Percentiles rank a stretch among this genome's conserved stretches.
Evolutionary conservation across 805 yeast species (phyloP).

Genomic region (Nakazawaea siamensis): DNA sequence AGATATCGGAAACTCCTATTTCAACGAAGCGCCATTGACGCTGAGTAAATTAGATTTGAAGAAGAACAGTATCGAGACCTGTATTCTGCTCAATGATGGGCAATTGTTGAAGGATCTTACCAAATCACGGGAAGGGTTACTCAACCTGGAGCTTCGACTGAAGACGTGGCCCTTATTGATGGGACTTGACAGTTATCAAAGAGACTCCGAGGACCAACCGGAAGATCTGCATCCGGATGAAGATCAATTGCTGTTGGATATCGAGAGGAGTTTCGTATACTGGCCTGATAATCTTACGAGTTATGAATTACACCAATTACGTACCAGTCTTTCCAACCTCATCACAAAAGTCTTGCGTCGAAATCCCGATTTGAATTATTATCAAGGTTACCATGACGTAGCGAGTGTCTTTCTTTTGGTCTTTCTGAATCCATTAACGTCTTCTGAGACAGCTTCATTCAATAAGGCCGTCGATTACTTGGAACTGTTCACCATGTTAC

Average conservation of each 20-base stretch:
- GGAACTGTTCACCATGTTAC: slow-evolving; percentile 47
- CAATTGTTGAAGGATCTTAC: slow-evolving; percentile 25
- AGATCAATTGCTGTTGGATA: slow-evolving; percentile 72
- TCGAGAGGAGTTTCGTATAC: slow-evolving; percentile 56
- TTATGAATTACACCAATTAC: slow-evolving; percentile 20
- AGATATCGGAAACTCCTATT: slow-evolving; percentile 37
- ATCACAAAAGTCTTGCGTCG: slow-evolving; percentile 49
- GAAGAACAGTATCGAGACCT: slow-evolving; percentile 28
- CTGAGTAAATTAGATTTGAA: slow-evolving; percentile 30
- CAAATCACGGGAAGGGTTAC: slow-evolving; percentile 38
- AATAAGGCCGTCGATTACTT: slow-evolving; percentile 35
- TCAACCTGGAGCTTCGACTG: slow-evolving; percentile 30
- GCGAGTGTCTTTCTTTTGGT: slow-evolving; percentile 59
- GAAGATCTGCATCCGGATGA: slow-evolving; percentile 70
- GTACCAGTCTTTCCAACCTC: slow-evolving; percentile 31
- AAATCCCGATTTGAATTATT: slow-evolving; percentile 61
- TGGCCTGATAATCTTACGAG: slow-evolving; percentile 19
- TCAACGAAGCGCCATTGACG: slow-evolving; percentile 32
- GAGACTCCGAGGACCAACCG: slow-evolving; percentile 12
- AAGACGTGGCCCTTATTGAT: slow-evolving; percentile 46
- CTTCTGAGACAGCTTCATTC: too few relatives aligned
- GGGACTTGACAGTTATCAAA: slow-evolving; percentile 18
- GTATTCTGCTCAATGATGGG: slow-evolving; percentile 22
- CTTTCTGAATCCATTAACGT: slow-evolving; percentile 21
- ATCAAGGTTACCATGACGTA: slow-evolving; percentile 91